phyloP scores from a whole-genome alignment of 2,329 filamentous ascomycete species.

The Penicillium sp. region DNA sequence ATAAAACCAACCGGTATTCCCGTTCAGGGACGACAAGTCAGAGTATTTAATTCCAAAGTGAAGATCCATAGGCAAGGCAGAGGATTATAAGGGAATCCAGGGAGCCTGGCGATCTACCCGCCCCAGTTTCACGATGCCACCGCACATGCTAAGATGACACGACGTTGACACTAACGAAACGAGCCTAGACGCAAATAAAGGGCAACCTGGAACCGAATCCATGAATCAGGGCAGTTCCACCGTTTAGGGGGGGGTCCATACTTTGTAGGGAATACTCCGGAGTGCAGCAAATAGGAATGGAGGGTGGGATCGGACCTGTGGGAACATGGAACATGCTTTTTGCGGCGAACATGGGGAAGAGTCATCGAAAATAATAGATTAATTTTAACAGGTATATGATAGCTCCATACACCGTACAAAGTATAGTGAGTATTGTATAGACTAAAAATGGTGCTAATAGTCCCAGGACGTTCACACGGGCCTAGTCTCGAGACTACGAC shows the following conservation, averaged over 20 bases:
- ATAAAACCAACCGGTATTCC: conserved; percentile 8
- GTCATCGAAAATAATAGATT: neutral
- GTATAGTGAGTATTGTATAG: neutral
- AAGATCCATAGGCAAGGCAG: conserved; percentile 14
- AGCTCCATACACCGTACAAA: neutral
- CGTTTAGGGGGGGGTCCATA: conserved; percentile 19
- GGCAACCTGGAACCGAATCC: conserved; percentile 13
- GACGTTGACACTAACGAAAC: conserved; percentile 40
- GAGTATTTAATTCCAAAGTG: conserved; percentile 11
- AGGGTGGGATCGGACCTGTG: conserved; percentile 20
- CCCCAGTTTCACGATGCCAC: conserved; percentile 39
- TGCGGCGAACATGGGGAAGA: conserved; percentile 26
- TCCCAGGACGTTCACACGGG: neutral
- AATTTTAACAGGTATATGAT: neutral
- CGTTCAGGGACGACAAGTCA: conserved; percentile 14
- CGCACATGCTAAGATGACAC: conserved; percentile 39
- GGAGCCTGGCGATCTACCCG: conserved; percentile 36
- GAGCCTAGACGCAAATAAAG: conserved; percentile 26
- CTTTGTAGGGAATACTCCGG: conserved; percentile 22
- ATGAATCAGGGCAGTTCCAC: conserved; percentile 26
- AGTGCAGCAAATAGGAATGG: conserved; percentile 13
- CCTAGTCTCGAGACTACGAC: too few relatives aligned
- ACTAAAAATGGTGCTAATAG: neutral
- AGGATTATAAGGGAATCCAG: conserved; percentile 27
- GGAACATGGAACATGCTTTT: conserved; percentile 22